Evolutionary conservation across 148 eudicot genomes (phyloP), one percentile per base, ranked within the genome.

Genomic region (Diospyros lotus): DNA sequence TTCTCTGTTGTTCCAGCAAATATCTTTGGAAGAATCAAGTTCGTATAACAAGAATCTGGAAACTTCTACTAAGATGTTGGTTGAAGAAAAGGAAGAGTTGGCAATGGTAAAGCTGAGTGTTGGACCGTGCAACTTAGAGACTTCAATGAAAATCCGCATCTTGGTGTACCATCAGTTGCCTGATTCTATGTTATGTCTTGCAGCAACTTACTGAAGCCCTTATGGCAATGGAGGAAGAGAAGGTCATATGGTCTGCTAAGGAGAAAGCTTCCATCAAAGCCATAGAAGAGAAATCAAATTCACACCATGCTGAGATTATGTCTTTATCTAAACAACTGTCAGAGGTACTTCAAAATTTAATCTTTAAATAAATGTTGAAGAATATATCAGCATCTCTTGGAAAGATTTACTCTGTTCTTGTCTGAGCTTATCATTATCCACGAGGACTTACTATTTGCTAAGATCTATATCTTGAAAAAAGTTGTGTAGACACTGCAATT

Each of bases 131-230:
- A 59, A 15, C 58, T 8, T 68, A 40, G 61, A 43, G 56, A 44
- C 55, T 41, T 39, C 1, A 42, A 18, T 73, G 51, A 9, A 38
- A 6, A 44, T 28, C 6, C 58, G 51, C 46, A 28, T 71, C 72
- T 68, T 18, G 82, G 9, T 75, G 55, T 58, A 53, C 67, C 62
- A 5, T 41, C 52, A 72, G 76, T 68, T 51, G 46, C 78, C 79
- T 62, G 65, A 13, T 54, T 63, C 9, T 69, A 56, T 46, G 48
- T 73, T 58, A 62, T 64, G 44, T 51, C 69, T 76, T 84, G 80
- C 88, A 95, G 99, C 94, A 93, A 92, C 89, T 95, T 63, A 84
- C 96, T 44, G 88, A 95, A 75, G 94, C 97, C 67, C 91, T 95
- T 76, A 74, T 93, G 79, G 88, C 87, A 61, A 77, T 89, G 86